Evolutionary conservation across 768 basidiomycete genomes (phyloP), one percentile per base, ranked within the genome.

Genomic region (Thelephora aurantiotincta): DNA sequence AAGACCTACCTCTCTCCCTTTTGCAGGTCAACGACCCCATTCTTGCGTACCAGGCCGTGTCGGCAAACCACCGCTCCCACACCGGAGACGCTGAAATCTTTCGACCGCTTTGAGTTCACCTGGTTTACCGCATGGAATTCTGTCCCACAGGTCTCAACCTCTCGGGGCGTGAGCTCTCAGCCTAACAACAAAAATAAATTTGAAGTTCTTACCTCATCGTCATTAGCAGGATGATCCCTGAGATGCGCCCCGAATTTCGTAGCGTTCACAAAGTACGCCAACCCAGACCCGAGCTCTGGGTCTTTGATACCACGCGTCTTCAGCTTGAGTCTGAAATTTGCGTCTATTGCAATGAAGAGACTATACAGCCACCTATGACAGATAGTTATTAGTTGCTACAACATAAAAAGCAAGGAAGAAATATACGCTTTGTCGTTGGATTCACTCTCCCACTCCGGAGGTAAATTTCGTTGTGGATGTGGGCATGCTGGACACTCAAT

Each of bases 301-400:
- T 62, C 58, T 0, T 45, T 16, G 0, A 1, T 20, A 9, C 54
- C 52, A 2, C 44, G 54, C 2, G 18, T 33, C 35, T 50, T 52
- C 2, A 37, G 45, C 41, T 63, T 61, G 26, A 63, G 38, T 2
- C 54, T 51, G 35, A 66, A 65, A 46, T 60, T 60, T 0, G 60
- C 59, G 45, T 65, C 59, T 1, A 59, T 53, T 1, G 59, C 57
- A 1, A 64, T 4, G 23, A 59, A 59, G 0, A 60, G 19, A 0
- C 50, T 48, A 41, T 60, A 63, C 0, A 61, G 13, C 48, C 51
- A 63, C n/a, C 61, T 63, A 34, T 35, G 5, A 34, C n/a, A 35
- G 5, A 18, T 35, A 7, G 13, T 41, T 20, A 9, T 33, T 11
- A 16, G 3, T 11, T 22, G 9, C 46, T 43, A 12, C 11, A 43